phyloP scores from a whole-genome alignment of 352 stramenopile species.

The Peronospora destructor region DNA sequence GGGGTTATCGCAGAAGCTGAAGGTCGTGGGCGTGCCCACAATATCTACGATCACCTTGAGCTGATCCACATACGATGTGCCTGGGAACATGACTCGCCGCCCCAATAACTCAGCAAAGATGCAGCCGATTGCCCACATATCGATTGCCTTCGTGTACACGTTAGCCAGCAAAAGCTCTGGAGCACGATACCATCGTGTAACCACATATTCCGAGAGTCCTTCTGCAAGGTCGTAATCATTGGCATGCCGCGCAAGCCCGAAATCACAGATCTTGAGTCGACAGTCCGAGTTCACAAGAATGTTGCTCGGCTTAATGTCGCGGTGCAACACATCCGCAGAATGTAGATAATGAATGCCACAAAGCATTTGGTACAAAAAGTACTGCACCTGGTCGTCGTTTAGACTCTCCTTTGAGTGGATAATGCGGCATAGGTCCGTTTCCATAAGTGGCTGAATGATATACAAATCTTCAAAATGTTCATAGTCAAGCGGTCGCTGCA shows the following conservation, averaged over 20 bases:
- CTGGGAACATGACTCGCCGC: slow-evolving; percentile 76
- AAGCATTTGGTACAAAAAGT: slow-evolving; percentile 95
- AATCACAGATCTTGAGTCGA: slow-evolving; percentile 83
- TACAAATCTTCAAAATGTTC: slow-evolving; percentile 95
- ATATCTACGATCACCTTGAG: slow-evolving; percentile 84
- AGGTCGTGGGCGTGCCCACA: slow-evolving; percentile 75
- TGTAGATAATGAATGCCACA: slow-evolving; percentile 94
- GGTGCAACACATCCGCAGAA: slow-evolving; percentile 91
- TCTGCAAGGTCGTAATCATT: slow-evolving; percentile 76
- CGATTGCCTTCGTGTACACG: slow-evolving; percentile 80
- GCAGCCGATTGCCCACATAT: slow-evolving; percentile 97
- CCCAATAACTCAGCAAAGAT: slow-evolving; percentile 98
- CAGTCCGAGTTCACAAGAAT: slow-evolving; percentile 93
- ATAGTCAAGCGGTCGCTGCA: slow-evolving; percentile 76
- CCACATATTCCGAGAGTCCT: slow-evolving; percentile 89
- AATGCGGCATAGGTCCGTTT: slow-evolving; percentile 91
- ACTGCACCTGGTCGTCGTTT: slow-evolving; percentile 92
- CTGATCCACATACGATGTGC: slow-evolving; percentile 83
- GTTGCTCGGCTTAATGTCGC: slow-evolving; percentile 97
- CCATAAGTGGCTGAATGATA: slow-evolving; percentile 96
- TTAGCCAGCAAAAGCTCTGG: slow-evolving; percentile 81
- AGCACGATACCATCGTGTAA: slow-evolving; percentile 90
- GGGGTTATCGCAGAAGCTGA: slow-evolving; percentile 83
- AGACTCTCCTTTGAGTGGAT: slow-evolving; percentile 87
- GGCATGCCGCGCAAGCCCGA: slow-evolving; percentile 77